phyloP scores from a whole-genome alignment of 1,139 yeast species.

The Hansenula lynferdii region DNA sequence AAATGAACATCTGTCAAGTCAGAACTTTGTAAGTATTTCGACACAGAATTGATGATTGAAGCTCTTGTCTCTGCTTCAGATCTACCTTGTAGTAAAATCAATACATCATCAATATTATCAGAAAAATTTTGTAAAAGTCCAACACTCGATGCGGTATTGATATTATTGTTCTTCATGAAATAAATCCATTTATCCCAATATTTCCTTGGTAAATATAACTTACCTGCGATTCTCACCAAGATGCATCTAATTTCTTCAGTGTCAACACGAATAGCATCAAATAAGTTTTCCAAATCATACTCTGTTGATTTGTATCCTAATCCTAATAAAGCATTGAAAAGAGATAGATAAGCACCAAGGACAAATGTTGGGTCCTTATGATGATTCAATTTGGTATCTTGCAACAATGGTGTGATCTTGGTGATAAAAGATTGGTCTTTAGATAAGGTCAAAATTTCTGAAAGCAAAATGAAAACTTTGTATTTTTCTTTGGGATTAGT shows the following conservation, averaged over 20 bases:
- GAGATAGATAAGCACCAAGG: slow-evolving; percentile 13
- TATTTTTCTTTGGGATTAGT: background rate
- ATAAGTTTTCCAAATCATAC: slow-evolving; percentile 10
- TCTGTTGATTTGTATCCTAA: background rate
- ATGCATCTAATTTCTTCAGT: slow-evolving; percentile 5
- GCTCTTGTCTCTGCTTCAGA: slow-evolving; percentile 16
- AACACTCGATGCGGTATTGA: slow-evolving; percentile 15
- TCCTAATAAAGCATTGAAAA: slow-evolving; percentile 10
- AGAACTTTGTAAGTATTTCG: slow-evolving; percentile 5
- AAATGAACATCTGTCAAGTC: slow-evolving; percentile 2
- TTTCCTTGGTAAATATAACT: slow-evolving; percentile 3
- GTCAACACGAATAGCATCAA: slow-evolving; percentile 18
- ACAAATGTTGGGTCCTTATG: slow-evolving; percentile 18
- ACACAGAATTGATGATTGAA: slow-evolving; percentile 12
- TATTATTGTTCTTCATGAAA: slow-evolving; percentile 17
- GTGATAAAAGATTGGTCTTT: background rate
- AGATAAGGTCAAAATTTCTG: slow-evolving; percentile 13
- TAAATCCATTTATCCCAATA: slow-evolving; percentile 17
- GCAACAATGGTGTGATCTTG: slow-evolving; percentile 8
- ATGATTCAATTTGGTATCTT: slow-evolving; percentile 14
- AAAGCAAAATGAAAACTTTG: slow-evolving; percentile 16
- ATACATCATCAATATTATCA: slow-evolving; percentile 7
- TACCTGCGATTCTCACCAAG: slow-evolving; percentile 10
- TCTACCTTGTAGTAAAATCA: slow-evolving; percentile 9
- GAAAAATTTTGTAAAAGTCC: slow-evolving; percentile 10